These are phyloP conservation scores for Ascomycota sp. DNA, from an alignment of 2,329 filamentous ascomycete species.

Conservation along the genomic window DNA sequence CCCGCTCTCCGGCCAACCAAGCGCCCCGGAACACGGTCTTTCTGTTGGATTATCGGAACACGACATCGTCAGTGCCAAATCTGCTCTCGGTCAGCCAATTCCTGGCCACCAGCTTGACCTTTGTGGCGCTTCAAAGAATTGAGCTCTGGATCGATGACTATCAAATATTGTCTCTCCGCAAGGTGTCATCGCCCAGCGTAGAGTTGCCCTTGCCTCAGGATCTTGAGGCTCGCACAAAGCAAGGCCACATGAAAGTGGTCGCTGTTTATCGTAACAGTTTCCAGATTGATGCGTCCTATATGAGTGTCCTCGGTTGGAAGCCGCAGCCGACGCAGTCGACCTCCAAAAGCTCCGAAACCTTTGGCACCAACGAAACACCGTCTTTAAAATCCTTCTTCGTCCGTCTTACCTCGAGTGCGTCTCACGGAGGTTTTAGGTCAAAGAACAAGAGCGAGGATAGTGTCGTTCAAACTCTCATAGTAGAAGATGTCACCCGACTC, in stretches of 20 bases:
- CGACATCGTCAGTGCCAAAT: slow-evolving; percentile 68
- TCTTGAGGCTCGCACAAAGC: slow-evolving; percentile 63
- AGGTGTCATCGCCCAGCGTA: slow-evolving; percentile 65
- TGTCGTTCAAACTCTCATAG: slow-evolving; percentile 37
- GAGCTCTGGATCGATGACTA: slow-evolving; percentile 84
- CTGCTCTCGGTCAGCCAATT: slow-evolving; percentile 79
- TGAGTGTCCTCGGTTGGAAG: slow-evolving; percentile 77
- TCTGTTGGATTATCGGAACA: slow-evolving; percentile 80
- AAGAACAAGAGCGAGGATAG: slow-evolving; percentile 44
- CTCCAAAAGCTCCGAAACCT: slow-evolving; percentile 25
- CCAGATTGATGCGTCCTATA: slow-evolving; percentile 79
- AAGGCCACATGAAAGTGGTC: slow-evolving; percentile 71
- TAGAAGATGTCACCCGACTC: slow-evolving; percentile 50
- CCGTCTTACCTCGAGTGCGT: slow-evolving; percentile 40
- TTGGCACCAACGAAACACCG: slow-evolving; percentile 27
- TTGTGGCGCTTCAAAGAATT: slow-evolving; percentile 72
- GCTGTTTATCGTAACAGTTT: slow-evolving; percentile 70
- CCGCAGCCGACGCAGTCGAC: slow-evolving; percentile 22
- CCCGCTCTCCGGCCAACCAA: slow-evolving; percentile 49
- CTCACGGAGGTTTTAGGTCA: slow-evolving; percentile 27
- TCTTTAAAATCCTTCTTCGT: slow-evolving; percentile 67
- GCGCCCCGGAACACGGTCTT: slow-evolving; percentile 64
- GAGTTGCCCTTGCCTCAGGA: slow-evolving; percentile 56
- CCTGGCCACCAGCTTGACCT: slow-evolving; percentile 82
- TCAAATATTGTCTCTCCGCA: slow-evolving; percentile 56